Conservation (phyloP, 1,284 basidiomycete genomes). For the Ustilago bromivora region DNA sequence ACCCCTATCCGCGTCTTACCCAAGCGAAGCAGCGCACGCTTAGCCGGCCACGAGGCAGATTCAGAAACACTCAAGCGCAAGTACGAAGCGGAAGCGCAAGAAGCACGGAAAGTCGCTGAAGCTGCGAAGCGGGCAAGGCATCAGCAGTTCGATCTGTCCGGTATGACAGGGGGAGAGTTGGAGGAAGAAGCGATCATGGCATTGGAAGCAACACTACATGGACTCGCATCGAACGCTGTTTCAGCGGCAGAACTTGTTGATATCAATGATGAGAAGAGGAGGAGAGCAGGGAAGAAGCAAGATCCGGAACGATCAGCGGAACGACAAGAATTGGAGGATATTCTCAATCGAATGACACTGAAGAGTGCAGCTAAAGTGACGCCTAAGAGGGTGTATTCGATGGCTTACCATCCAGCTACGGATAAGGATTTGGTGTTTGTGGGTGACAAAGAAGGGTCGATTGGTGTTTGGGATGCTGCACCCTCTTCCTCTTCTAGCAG, state of each 20-base stretch:
- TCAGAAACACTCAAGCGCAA: slow-evolving; percentile 54
- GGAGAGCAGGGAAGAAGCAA: slow-evolving; percentile 8
- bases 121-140: slow-evolving; percentile 56
- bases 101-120: slow-evolving; percentile 42
- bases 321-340: slow-evolving; percentile 40
- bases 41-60: slow-evolving; percentile 58
- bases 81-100: slow-evolving; percentile 56
- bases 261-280: slow-evolving; percentile 38
- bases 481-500: slow-evolving; percentile 9
- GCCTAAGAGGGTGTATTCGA: slow-evolving; percentile 59
- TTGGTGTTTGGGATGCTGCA: slow-evolving; percentile 65
- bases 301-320: slow-evolving; percentile 10
- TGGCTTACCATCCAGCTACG: slow-evolving; percentile 60
- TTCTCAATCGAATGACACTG: slow-evolving; percentile 61
- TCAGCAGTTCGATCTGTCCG: slow-evolving; percentile 49
- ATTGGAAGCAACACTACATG: slow-evolving; percentile 33
- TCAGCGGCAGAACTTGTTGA: slow-evolving; percentile 36
- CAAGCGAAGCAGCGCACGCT: slow-evolving; percentile 47
- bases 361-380: slow-evolving; percentile 56
- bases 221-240: slow-evolving; percentile 24
- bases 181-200: slow-evolving; percentile 40
- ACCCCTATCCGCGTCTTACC: slow-evolving; percentile 46
- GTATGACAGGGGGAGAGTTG: slow-evolving; percentile 46
- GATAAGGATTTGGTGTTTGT: slow-evolving; percentile 66
- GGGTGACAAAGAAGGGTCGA: slow-evolving; percentile 64